These are phyloP conservation scores for Xylaria sp. DNA, from an alignment of 2,329 filamentous ascomycete species.

Conservation along the genomic window DNA sequence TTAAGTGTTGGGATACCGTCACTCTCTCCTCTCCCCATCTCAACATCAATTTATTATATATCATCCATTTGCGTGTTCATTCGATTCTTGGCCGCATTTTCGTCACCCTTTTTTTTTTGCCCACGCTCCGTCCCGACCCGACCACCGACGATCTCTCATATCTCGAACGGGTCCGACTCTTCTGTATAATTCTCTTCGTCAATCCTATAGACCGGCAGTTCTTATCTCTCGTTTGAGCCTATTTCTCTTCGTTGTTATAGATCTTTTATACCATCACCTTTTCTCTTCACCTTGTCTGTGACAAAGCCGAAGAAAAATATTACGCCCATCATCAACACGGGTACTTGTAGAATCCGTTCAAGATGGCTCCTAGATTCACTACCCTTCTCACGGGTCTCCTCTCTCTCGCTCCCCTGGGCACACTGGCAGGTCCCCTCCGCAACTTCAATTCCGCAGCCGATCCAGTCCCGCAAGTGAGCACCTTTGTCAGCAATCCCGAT, in stretches of 20 bases:
- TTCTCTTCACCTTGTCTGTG: constrained; percentile 43
- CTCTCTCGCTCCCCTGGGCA: constrained; percentile 45
- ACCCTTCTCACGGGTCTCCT: constrained; percentile 47
- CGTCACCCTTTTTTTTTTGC: constrained; percentile 9
- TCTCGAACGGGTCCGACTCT: constrained; percentile 21
- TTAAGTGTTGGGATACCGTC: constrained; percentile 29
- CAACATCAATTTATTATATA: constrained; percentile 12
- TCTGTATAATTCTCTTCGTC: constrained; percentile 33
- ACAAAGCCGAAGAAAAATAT: constrained; percentile 39
- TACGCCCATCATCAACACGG: not conserved
- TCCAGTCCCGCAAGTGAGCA: constrained; percentile 46
- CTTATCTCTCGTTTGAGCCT: constrained; percentile 5
- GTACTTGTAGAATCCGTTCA: constrained; percentile 31
- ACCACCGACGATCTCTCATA: constrained; percentile 19
- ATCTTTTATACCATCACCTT: constrained; percentile 1
- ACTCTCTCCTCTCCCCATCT: constrained; percentile 18
- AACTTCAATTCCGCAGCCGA: constrained; percentile 37
- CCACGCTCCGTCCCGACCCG: constrained; percentile 17
- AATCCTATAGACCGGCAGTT: constrained; percentile 23
- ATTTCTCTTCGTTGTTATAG: constrained; percentile 16
- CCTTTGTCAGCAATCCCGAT: constrained; percentile 63
- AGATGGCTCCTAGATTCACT: constrained; percentile 48
- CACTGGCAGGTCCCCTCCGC: constrained; percentile 44
- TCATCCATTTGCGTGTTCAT: constrained; percentile 11
- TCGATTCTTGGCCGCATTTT: constrained; percentile 26